Percentiles rank a stretch among this genome's conserved stretches.
These are phyloP conservation scores for Rhizopus stolonifer DNA, from an alignment of 371 early-diverging fungal species.

Conservation along the genomic window DNA sequence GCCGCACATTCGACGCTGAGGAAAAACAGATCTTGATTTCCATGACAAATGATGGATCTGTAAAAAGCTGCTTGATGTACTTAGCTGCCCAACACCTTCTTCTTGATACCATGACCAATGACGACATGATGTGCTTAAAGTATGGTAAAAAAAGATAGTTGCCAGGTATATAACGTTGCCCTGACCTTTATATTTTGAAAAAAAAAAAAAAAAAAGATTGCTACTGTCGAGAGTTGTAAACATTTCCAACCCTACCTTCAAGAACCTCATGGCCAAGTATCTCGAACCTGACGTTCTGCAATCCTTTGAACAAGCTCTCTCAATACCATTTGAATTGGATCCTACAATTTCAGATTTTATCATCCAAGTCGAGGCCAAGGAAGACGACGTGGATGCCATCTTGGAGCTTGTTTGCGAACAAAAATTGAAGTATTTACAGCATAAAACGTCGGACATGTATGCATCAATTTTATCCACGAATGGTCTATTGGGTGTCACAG, in stretches of 20 bases:
- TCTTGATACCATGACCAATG: conserved; percentile 1
- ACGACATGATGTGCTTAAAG: conserved; percentile 1
- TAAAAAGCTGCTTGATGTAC: conserved; percentile 1
- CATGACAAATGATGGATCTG: conserved; percentile 1
- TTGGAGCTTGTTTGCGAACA: conserved; percentile 1
- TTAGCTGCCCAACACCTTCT: conserved; percentile 1
- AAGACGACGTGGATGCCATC: conserved; percentile 1
- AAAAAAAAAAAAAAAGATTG: not conserved
- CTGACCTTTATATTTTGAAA: conserved; percentile 1
- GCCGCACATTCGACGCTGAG: conserved; percentile 1
- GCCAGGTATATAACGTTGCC: conserved; percentile 1
- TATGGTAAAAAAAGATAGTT: conserved; percentile 1
- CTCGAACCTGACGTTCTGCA: conserved; percentile 1
- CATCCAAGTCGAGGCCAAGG: conserved; percentile 1
- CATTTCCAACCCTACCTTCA: conserved; percentile 1
- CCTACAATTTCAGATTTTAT: conserved; percentile 1
- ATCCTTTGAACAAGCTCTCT: conserved; percentile 1
- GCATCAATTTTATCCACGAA: conserved; percentile 1
- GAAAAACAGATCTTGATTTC: conserved; percentile 1
- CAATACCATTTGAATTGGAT: conserved; percentile 1
- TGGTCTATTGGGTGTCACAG: not conserved
- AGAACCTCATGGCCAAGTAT: conserved; percentile 1
- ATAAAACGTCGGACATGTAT: conserved; percentile 1
- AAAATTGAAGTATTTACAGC: conserved; percentile 1
- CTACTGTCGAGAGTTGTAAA: conserved; percentile 1